These are phyloP conservation scores for Mortierella antarctica DNA, from an alignment of 192 early-diverging fungal species.

Conservation along the genomic window DNA sequence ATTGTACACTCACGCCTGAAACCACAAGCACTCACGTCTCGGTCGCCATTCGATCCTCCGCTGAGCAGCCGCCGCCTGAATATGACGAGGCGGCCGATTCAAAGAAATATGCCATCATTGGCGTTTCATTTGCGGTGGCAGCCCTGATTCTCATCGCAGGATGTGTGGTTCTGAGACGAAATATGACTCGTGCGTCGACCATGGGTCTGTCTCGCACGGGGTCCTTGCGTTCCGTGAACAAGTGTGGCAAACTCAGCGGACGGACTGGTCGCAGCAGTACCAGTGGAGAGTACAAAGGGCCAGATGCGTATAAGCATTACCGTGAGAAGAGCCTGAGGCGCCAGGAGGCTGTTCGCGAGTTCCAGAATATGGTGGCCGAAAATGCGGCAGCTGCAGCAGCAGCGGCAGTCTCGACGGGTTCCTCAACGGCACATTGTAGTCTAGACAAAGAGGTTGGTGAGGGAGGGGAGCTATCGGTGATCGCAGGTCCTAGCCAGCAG, in stretches of 20 bases:
- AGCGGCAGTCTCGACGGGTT: not conserved
- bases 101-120: constrained; percentile 14
- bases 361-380: not conserved
- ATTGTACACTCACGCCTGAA: not conserved
- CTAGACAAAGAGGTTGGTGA: not conserved
- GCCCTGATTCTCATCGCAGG: not conserved
- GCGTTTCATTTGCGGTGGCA: constrained; percentile 6
- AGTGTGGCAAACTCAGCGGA: too few relatives aligned
- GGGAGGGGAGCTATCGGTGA: too few relatives aligned
- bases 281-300: not conserved
- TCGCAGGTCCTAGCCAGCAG: too few relatives aligned
- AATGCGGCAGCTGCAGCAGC: not conserved
- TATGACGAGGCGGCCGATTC: not conserved
- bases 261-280: not conserved
- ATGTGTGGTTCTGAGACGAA: constrained; percentile 9
- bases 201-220: not conserved
- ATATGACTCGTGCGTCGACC: constrained; percentile 1
- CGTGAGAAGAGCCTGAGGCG: constrained; percentile 7
- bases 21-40: not conserved
- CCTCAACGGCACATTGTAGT: not conserved
- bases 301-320: not conserved
- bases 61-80: not conserved
- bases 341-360: constrained; percentile 4
- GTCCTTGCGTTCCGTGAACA: not conserved
- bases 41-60: not conserved